Evolutionary conservation across 106 monocot genomes (phyloP).

Genomic region (Phalaenopsis equestris): DNA sequence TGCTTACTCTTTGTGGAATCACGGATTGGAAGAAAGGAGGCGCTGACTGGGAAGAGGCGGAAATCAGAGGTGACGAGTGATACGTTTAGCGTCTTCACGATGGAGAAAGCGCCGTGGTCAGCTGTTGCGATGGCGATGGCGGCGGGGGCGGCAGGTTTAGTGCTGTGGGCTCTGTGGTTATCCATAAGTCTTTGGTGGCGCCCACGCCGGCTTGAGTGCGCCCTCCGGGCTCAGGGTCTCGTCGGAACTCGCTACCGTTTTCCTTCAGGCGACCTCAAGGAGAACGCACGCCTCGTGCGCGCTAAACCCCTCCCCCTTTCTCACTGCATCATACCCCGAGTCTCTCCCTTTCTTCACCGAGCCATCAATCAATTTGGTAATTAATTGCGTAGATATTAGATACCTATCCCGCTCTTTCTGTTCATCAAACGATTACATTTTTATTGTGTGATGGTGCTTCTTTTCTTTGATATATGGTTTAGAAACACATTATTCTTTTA

Average conservation of each 20-base stretch:
- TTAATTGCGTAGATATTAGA: background rate
- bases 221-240: slow-evolving; percentile 52
- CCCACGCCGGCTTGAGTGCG: slow-evolving; percentile 35
- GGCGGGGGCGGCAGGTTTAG: background rate
- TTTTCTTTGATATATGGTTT: too few relatives aligned
- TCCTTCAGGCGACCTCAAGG: slow-evolving; percentile 28
- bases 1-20: too few relatives aligned
- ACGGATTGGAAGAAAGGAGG: too few relatives aligned
- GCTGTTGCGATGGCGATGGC: background rate
- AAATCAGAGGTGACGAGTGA: too few relatives aligned
- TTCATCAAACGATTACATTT: too few relatives aligned
- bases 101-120: background rate
- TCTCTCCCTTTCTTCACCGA: slow-evolving; percentile 21
- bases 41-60: too few relatives aligned
- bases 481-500: too few relatives aligned
- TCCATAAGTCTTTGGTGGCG: slow-evolving; percentile 23
- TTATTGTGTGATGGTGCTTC: too few relatives aligned
- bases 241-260: slow-evolving; percentile 34
- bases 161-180: background rate
- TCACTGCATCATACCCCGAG: slow-evolving; percentile 34
- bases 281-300: slow-evolving; percentile 3
- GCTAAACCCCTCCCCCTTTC: slow-evolving; percentile 31
- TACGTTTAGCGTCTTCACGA: background rate
- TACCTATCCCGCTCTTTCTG: too few relatives aligned
- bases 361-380: background rate